These are phyloP conservation scores for Candida sp. DNA, from an alignment of 1,139 yeast genomes.

Conservation along the genomic window DNA sequence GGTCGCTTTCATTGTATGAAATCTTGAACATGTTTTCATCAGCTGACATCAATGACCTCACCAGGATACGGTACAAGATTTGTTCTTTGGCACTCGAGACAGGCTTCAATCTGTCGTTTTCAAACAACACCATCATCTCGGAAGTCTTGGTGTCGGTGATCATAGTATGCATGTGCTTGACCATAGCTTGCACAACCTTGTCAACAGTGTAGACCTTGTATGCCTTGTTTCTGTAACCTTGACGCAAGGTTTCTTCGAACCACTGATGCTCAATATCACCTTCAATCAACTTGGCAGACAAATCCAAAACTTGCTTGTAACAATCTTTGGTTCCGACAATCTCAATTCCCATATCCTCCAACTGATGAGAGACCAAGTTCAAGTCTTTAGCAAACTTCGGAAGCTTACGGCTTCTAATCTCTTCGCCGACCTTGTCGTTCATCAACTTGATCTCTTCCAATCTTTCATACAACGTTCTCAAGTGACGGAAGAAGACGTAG, in stretches of 20 bases:
- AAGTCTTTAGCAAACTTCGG: conserved; percentile 92
- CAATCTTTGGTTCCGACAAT: conserved; percentile 72
- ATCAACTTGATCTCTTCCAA: conserved; percentile 73
- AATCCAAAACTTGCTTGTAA: conserved; percentile 73
- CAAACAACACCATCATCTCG: conserved; percentile 82
- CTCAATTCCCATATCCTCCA: conserved; percentile 79
- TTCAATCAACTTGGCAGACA: conserved; percentile 81
- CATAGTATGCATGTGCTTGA: conserved; percentile 84
- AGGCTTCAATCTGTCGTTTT: conserved; percentile 69
- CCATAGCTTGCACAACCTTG: conserved; percentile 88
- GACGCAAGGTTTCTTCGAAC: conserved; percentile 95
- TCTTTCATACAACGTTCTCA: conserved; percentile 83
- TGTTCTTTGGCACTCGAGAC: conserved; percentile 85
- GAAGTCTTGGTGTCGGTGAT: conserved; percentile 84
- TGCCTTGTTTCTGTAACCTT: conserved; percentile 93
- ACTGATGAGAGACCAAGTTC: conserved; percentile 79
- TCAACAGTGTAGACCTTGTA: conserved; percentile 93
- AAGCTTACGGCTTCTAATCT: conserved; percentile 63
- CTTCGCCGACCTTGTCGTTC: conserved; percentile 71
- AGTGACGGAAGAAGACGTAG: conserved; percentile 88
- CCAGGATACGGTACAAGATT: conserved; percentile 88
- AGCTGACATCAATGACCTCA: conserved; percentile 75
- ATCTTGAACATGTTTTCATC: conserved; percentile 96
- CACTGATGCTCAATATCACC: conserved; percentile 94
- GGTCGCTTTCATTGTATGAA: conserved; percentile 60